Evolutionary conservation across 768 basidiomycete genomes (phyloP).

Genomic region (Floccularia luteovirens): DNA sequence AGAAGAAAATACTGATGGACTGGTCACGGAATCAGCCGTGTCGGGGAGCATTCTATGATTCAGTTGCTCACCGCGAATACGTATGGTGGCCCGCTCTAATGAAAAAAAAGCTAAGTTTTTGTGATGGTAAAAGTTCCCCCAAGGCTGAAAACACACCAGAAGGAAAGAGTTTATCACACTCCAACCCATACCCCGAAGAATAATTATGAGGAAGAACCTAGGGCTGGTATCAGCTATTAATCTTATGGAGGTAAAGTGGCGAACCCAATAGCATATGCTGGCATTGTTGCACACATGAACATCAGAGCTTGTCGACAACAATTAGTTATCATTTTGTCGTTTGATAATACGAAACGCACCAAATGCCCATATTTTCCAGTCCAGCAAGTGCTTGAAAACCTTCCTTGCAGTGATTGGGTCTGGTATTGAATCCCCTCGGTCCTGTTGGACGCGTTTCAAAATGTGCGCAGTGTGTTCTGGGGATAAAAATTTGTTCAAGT

Average conservation of each 20-base stretch:
- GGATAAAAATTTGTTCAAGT: constrained; percentile 19
- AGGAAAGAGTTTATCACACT: constrained; percentile 4
- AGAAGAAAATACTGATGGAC: constrained; percentile 6
- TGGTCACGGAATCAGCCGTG: neutral
- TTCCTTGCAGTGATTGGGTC: constrained; percentile 18
- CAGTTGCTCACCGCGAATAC: neutral
- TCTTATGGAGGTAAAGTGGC: neutral
- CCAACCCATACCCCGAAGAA: constrained; percentile 7
- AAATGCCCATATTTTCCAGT: constrained; percentile 24
- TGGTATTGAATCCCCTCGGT: constrained; percentile 22
- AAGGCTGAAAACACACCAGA: constrained; percentile 1
- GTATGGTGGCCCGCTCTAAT: constrained; percentile 8
- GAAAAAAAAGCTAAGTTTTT: neutral
- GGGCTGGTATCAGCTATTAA: neutral
- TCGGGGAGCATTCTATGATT: neutral
- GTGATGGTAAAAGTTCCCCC: neutral
- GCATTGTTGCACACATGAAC: constrained; percentile 20
- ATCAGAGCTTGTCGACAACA: constrained; percentile 13
- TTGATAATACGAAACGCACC: constrained; percentile 9
- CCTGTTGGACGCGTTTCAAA: constrained; percentile 19
- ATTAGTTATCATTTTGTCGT: neutral
- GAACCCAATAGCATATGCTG: constrained; percentile 16
- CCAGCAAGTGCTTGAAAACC: constrained; percentile 18
- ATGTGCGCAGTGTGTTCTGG: constrained; percentile 19
- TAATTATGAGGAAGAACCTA: constrained; percentile 7